phyloP scores from a whole-genome alignment of 345 rosid genomes.

The Cardamine resedifolia region DNA sequence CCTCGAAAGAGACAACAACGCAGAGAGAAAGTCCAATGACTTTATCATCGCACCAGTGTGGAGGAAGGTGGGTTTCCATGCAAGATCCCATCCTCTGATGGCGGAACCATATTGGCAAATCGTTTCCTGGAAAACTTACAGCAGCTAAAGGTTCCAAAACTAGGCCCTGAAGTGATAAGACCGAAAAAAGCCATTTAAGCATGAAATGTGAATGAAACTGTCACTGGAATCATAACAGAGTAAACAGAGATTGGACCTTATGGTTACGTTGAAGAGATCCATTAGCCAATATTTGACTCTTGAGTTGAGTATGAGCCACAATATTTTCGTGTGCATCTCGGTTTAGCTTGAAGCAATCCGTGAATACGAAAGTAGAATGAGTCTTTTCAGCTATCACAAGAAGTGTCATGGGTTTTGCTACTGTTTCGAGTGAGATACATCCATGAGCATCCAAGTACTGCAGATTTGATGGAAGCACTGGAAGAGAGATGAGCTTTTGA shows the following conservation, averaged over 20 bases:
- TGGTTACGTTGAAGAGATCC: slow-evolving; percentile 27
- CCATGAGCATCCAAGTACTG: slow-evolving; percentile 40
- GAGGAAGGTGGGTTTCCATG: slow-evolving; percentile 30
- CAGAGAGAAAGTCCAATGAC: slow-evolving; percentile 31
- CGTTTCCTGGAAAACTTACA: slow-evolving; percentile 33
- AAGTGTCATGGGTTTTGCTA: slow-evolving; percentile 28
- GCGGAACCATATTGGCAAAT: slow-evolving; percentile 35
- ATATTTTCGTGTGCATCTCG: slow-evolving; percentile 30
- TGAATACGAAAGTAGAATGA: slow-evolving; percentile 27
- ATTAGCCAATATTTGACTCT: slow-evolving; percentile 30
- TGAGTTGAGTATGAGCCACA: slow-evolving; percentile 35
- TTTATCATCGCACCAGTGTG: slow-evolving; percentile 32
- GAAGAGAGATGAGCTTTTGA: slow-evolving; percentile 25
- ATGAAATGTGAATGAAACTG: background rate
- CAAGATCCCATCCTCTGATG: slow-evolving; percentile 36
- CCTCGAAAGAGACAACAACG: slow-evolving; percentile 8
- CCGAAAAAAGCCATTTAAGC: background rate
- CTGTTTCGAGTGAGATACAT: slow-evolving; percentile 27
- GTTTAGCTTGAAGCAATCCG: slow-evolving; percentile 34
- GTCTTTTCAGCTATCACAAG: slow-evolving; percentile 20
- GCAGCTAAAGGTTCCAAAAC: slow-evolving; percentile 23
- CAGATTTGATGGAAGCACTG: slow-evolving; percentile 33
- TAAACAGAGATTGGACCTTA: slow-evolving; percentile 18
- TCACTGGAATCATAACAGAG: background rate
- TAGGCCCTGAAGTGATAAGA: slow-evolving; percentile 23